Percentiles rank a stretch among this genome's conserved stretches.
These are phyloP conservation scores for Colletotrichum neosansevieriae DNA, from an alignment of 2,329 filamentous ascomycete genomes.

Conservation along the genomic window DNA sequence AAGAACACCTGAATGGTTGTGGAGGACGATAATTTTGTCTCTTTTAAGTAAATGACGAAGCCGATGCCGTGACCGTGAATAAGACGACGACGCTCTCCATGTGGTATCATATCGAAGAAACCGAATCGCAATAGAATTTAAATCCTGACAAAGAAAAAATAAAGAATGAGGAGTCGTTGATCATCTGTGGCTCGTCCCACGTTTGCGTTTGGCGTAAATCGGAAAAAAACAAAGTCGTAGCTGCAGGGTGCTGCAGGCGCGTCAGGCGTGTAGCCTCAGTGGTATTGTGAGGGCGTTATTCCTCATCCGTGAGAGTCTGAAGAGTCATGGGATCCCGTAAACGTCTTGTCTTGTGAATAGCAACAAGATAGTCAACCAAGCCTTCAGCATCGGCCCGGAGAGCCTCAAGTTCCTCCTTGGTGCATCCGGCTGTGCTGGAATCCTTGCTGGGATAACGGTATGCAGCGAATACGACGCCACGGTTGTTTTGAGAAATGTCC, in stretches of 20 bases:
- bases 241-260: conserved; percentile 15
- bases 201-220: conserved; percentile 20
- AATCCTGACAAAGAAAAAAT: conserved; percentile 30
- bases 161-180: conserved; percentile 33
- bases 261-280: conserved; percentile 5
- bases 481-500: conserved; percentile 51
- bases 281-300: conserved; percentile 8
- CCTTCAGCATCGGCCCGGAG: conserved; percentile 64
- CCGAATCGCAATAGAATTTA: conserved; percentile 31
- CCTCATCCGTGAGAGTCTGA: conserved; percentile 29
- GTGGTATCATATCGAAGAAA: conserved; percentile 41
- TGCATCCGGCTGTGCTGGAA: conserved; percentile 50
- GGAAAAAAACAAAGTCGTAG: conserved; percentile 16
- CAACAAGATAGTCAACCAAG: conserved; percentile 65
- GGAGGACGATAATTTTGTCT: neutral
- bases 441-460: conserved; percentile 62
- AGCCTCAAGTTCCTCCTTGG: conserved; percentile 57
- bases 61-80: conserved; percentile 16
- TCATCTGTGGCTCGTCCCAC: conserved; percentile 25
- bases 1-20: conserved; percentile 11
- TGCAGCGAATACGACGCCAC: conserved; percentile 68
- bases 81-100: conserved; percentile 36
- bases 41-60: conserved; percentile 32
- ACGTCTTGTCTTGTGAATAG: conserved; percentile 58
- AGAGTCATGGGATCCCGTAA: conserved; percentile 43